Evolutionary conservation across 768 basidiomycete species (phyloP).

Genomic region (Hericium alpestre): DNA sequence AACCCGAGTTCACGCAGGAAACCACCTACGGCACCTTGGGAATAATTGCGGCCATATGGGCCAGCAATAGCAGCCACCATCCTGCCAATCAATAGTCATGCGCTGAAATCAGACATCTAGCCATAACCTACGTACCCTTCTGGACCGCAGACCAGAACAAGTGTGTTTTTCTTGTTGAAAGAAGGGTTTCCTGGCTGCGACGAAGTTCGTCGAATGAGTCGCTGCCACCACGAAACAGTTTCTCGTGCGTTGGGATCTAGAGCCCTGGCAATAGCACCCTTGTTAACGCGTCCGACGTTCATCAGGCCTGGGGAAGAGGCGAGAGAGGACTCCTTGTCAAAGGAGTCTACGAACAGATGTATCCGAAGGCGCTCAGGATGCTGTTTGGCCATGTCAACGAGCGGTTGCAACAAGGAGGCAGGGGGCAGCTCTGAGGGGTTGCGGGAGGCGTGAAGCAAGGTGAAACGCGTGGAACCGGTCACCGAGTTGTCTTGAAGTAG

Average conservation of each 20-base stretch:
- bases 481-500: conserved; percentile 25
- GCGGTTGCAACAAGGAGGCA: conserved; percentile 41
- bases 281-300: conserved; percentile 44
- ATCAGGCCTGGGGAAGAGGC: conserved; percentile 15
- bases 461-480: conserved; percentile 41
- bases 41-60: conserved; percentile 63
- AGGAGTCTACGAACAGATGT: conserved; percentile 51
- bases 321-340: conserved; percentile 8
- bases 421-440: conserved; percentile 60
- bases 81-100: conserved; percentile 25
- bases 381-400: conserved; percentile 35
- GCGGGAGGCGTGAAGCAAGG: conserved; percentile 62
- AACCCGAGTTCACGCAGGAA: conserved; percentile 55
- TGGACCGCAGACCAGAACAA: conserved; percentile 81
- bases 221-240: conserved; percentile 21
- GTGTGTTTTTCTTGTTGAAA: conserved; percentile 21
- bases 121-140: conserved; percentile 44
- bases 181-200: background rate
- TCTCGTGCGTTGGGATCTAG: conserved; percentile 21
- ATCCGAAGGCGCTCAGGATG: conserved; percentile 49
- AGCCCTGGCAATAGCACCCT: conserved; percentile 33
- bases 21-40: conserved; percentile 65
- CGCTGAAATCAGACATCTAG: background rate
- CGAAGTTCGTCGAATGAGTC: conserved; percentile 11
- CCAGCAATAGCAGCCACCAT: conserved; percentile 72